These are phyloP conservation scores for Nadsonia fulvescens DNA, from an alignment of 805 yeast species.

Conservation along the genomic window DNA sequence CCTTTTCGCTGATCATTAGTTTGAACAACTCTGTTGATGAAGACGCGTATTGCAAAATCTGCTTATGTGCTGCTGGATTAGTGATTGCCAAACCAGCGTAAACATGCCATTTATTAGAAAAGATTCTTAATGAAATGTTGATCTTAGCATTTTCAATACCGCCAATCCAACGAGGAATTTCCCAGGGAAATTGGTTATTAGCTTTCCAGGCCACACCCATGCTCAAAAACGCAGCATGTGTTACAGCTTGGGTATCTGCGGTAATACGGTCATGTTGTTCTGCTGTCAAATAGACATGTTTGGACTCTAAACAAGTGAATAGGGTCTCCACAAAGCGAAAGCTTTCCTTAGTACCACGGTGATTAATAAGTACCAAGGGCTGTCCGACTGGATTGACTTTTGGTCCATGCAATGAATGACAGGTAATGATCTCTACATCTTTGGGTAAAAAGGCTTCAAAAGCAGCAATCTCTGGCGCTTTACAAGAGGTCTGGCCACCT, in stretches of 20 bases:
- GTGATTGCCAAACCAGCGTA: slow-evolving; percentile 95
- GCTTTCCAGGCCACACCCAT: slow-evolving; percentile 96
- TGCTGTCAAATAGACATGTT: slow-evolving; percentile 61
- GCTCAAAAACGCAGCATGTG: slow-evolving; percentile 90
- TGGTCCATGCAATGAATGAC: slow-evolving; percentile 94
- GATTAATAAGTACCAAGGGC: slow-evolving; percentile 74
- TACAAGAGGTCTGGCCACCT: slow-evolving; percentile 98
- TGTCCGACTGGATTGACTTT: slow-evolving; percentile 77
- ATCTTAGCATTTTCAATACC: slow-evolving; percentile 93
- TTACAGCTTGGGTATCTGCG: slow-evolving; percentile 96
- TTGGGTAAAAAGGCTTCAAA: slow-evolving; percentile 58
- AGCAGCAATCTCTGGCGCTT: slow-evolving; percentile 74
- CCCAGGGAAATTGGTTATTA: slow-evolving; percentile 78
- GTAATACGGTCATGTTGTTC: slow-evolving; percentile 85
- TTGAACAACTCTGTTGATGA: slow-evolving; percentile 72
- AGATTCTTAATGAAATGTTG: slow-evolving; percentile 80
- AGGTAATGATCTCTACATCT: slow-evolving; percentile 68
- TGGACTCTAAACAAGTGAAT: slow-evolving; percentile 59
- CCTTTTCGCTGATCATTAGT: slow-evolving; percentile 56
- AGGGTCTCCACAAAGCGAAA: slow-evolving; percentile 44
- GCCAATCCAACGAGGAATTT: slow-evolving; percentile 65
- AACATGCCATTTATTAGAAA: slow-evolving; percentile 92
- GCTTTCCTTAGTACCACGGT: slow-evolving; percentile 40
- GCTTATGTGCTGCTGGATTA: slow-evolving; percentile 85
- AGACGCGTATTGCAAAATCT: slow-evolving; percentile 73